phyloP scores from a whole-genome alignment of 108 stramenopile species.

The Skeletonema marinoi region DNA sequence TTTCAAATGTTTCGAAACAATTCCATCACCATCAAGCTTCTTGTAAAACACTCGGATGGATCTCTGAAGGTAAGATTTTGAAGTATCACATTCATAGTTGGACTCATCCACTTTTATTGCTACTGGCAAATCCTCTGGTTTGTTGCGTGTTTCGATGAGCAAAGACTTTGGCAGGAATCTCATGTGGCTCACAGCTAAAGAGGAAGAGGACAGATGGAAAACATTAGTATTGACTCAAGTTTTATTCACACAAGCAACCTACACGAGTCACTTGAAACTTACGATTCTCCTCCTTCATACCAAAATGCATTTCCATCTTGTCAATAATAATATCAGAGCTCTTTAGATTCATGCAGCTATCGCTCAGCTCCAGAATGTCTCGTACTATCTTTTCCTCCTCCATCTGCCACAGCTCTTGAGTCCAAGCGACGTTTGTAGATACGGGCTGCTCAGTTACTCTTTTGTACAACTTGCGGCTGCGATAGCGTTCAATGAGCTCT shows the following conservation, averaged over 20 bases:
- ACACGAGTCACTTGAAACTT: conserved; percentile 2
- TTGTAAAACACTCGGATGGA: conserved; percentile 3
- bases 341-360: conserved; percentile 21
- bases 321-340: conserved; percentile 72
- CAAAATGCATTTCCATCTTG: conserved; percentile 66
- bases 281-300: conserved; percentile 66
- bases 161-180: conserved; percentile 60
- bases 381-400: conserved; percentile 31
- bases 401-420: conserved; percentile 33
- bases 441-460: conserved; percentile 36
- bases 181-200: conserved; percentile 59
- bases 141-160: background rate
- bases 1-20: background rate
- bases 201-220: background rate
- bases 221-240: background rate
- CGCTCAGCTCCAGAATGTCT: conserved; percentile 37
- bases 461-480: conserved; percentile 64
- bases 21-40: background rate
- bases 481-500: conserved; percentile 53
- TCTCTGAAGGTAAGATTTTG: background rate
- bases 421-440: conserved; percentile 9
- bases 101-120: conserved; percentile 2
- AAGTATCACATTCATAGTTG: background rate
- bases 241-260: background rate
- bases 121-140: background rate